Base-by-base conservation (phyloP, 257 asterid species). In the Leptodermis oblonga region DNA sequence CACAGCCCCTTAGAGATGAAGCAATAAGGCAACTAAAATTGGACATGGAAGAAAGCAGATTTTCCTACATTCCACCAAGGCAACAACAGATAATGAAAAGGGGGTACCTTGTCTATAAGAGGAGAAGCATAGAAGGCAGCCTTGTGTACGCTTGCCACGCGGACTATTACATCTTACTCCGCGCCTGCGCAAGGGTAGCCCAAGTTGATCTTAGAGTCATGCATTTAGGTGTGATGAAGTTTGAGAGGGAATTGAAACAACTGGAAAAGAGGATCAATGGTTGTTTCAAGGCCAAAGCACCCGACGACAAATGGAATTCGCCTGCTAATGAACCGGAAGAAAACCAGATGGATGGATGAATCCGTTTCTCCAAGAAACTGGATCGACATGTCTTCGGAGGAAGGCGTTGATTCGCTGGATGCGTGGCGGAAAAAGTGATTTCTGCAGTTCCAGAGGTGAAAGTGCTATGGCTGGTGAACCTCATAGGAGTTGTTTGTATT, bases 121-220 rank as follows among this genome's bases (percentile, higher is more conserved):
- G 97, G 79, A 87, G 46, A 80, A 82, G 70, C 86, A 75, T 74
- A 52, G 90, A 80, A 18, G 81, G 81, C 17, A 82, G 80, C 42
- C 77, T 53, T 60, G 26, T 80, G 5, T 92, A 88, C 26, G 90
- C 88, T 31, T 92, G 80, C 39, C 97, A 90, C 74, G 98, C 96
- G 0, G 98, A 92, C 80, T 92, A 90, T 53, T 86, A 90, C 33
- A 72, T 92, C 63, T 70, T 92, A 67, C 92, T 90, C 54, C 85
- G 95, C 4, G 79, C 85, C 33, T 92, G 97, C 79, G 96, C 97
- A 13, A 88, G 80, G 81, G 86, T 79, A 69, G 89, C 86, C 33
- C 85, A 75, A 60, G 86, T 92, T 70, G 97, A 90, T 77, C 55
- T 80, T 61, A 81, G 98, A 77, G 70, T 82, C 45, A 79, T 90